phyloP scores from a whole-genome alignment of 331 rosid genomes.

The Prunus yedoensis region DNA sequence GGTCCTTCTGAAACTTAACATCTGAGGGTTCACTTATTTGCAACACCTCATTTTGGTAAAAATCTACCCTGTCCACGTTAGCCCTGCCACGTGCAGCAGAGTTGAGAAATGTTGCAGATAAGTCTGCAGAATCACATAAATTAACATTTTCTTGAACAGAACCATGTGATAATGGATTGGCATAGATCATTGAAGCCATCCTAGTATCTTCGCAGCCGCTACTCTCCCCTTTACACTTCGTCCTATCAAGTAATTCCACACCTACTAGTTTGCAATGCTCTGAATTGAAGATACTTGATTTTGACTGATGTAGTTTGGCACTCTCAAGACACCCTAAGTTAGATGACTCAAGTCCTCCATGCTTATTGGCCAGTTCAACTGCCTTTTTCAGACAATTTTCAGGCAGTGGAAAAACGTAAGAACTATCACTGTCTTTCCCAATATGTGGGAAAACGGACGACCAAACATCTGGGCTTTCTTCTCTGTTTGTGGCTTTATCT shows the following conservation, averaged over 20 bases:
- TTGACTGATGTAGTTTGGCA: slow-evolving; percentile 43
- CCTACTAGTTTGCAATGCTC: slow-evolving; percentile 46
- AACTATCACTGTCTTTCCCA: slow-evolving; percentile 40
- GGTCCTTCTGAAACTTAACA: slow-evolving; percentile 33
- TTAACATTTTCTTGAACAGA: slow-evolving; percentile 26
- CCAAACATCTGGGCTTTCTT: slow-evolving; percentile 46
- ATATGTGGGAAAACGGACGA: slow-evolving; percentile 37
- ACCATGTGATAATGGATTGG: slow-evolving; percentile 25
- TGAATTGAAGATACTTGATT: slow-evolving; percentile 41
- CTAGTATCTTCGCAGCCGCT: slow-evolving; percentile 50
- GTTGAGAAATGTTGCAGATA: slow-evolving; percentile 43
- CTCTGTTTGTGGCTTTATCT: slow-evolving; percentile 44
- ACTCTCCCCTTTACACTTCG: slow-evolving; percentile 44
- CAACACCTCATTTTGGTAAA: slow-evolving; percentile 33
- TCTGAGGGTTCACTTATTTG: slow-evolving; percentile 38
- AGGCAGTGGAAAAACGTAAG: slow-evolving; percentile 30
- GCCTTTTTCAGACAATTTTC: slow-evolving; percentile 44
- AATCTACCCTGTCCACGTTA: slow-evolving; percentile 30
- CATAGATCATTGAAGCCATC: slow-evolving; percentile 30
- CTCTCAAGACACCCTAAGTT: slow-evolving; percentile 33
- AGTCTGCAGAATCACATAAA: slow-evolving; percentile 39
- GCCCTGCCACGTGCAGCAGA: slow-evolving; percentile 46
- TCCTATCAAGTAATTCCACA: slow-evolving; percentile 32
- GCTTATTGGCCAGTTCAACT: slow-evolving; percentile 48
- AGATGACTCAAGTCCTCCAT: slow-evolving; percentile 47